Evolutionary conservation across 768 basidiomycete species (phyloP), one percentile per base, ranked within the genome.

Genomic region (Kwoniella heveanensis): DNA sequence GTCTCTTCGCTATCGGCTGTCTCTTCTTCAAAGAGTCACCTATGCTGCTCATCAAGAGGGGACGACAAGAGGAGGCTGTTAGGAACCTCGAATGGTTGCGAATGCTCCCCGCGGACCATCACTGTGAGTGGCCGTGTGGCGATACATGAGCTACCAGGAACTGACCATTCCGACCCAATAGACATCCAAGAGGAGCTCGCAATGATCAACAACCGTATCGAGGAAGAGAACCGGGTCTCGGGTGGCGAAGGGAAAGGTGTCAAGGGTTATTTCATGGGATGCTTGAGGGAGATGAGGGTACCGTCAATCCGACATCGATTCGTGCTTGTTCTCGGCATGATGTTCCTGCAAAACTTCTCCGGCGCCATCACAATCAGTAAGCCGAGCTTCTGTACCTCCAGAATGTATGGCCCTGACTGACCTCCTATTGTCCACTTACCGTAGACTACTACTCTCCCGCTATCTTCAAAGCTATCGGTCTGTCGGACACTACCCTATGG

Each of bases 391-490:
- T 7, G 21, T 6, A 44, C 55, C 17, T n/a, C n/a, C n/a, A n/a
- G n/a, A n/a, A n/a, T n/a, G n/a, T n/a, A n/a, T n/a, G n/a, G n/a
- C n/a, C n/a, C n/a, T n/a, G n/a, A n/a, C n/a, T n/a, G n/a, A n/a
- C n/a, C n/a, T n/a, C n/a, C n/a, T n/a, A n/a, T n/a, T n/a, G n/a
- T n/a, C n/a, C n/a, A n/a, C n/a, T n/a, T n/a, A n/a, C 47, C 2
- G 7, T 39, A 60, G 59, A 70, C 55, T 73, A 74, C 54, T 84
- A 84, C 70, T 82, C 81, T 6, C 84, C 84, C 3, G 84, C 83
- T 0, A 81, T 85, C 25, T 84, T 85, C 80, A 76, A 71, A 29
- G 82, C 81, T 2, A 81, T 86, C 36, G 85, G 85, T 1, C 69
- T 85, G 39, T 75, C 75, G 9, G 80, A 71, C 44, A 80, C 76